Base-by-base conservation (phyloP, 2,329 filamentous ascomycete species). In the Exophiala aquamarina region DNA sequence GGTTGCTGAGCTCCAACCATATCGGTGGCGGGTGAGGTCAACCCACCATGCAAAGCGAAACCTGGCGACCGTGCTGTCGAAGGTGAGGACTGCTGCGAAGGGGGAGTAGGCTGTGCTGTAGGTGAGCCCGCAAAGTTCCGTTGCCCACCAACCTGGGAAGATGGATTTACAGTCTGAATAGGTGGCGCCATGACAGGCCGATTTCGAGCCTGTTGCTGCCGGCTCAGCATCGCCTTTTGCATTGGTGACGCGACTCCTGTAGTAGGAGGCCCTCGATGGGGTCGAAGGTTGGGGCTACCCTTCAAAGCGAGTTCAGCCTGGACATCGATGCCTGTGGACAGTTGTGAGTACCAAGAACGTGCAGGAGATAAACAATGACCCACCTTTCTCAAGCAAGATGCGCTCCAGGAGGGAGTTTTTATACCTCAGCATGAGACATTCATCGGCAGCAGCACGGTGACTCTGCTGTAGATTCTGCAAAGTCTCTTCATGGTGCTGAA, bases 391-490 rank as follows among this genome's bases (percentile, higher is more conserved):
- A 29, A 98, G 79, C 43, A 98, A 79, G 63, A 98, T 95, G 49
- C 93, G 83, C 72, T 98, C 93, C 28, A 98, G 79, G 39, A 97
- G 76, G 32, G 93, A 97, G 69, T 97, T 98, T 75, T 97, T 97
- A 70, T 97, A 98, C 49, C 93, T 86, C 61, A 98, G 78, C 93
- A 98, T 97, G 63, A 97, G 72, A 67, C 93, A 97, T 70, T 97
- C 93, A 68, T 97, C 93, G 48, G 92, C 90, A 48, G 93, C 93
- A 63, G 83, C 91, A 61, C 93, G 88, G 66, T 97, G 93, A 57
- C 90, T 94, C 63, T 92, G 87, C 71, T 97, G 93, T 50, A 98
- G 78, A 63, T 84, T 95, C 61, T 94, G 88, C 47, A 97, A 77
- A 61, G 89, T 92, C 62, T 94, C 89, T 71, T 98, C 93, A 76